Evolutionary conservation across 2,329 filamentous ascomycete species (phyloP), one percentile per base, ranked within the genome.

Genomic region (Thielaviopsis ethacetica): DNA sequence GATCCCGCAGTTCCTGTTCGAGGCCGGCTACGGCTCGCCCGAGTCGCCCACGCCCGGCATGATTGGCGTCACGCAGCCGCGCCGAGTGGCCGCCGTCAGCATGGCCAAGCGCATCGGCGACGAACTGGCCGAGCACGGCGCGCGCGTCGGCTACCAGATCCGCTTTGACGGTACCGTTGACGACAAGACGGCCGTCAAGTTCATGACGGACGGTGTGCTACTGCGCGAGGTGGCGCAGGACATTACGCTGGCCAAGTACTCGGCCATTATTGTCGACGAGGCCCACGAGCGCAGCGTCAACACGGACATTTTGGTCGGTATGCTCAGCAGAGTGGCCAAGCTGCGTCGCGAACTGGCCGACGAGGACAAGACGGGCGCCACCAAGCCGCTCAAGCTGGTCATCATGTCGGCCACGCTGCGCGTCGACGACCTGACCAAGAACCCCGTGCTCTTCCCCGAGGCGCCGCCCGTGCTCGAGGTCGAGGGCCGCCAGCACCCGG

Each of bases 191-290:
- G 86, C 88, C 5, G 82, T 98, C 69, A 98, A 98, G 69, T 98
- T 97, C 72, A 96, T 98, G 91, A 98, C 93, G 0, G 93, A 98
- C 70, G 93, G 93, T 78, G 90, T 98, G 27, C 75, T 98, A 61
- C 78, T 98, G 10, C 84, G 93, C 59, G 93, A 98, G 70, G 85
- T 96, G 58, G 84, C 88, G 0, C 84, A 93, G 63, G 93, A 98
- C 68, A 89, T 97, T 66, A 79, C 88, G 0, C 73, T 98, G 52
- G 82, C 79, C 55, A 94, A 94, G 65, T 98, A 98, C 70, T 96
- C 91, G 0, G 87, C 86, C 15, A 87, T 98, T 57, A 81, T 98
- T 54, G 91, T 98, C 62, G 93, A 98, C 66, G 93, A 98, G 71
- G 93, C 93, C 1, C 93, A 98, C 73, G 93, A 98, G 70, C 82